Conservation (phyloP, 2,329 filamentous ascomycete species). For the Stachybotrys chlorohalonatus region DNA sequence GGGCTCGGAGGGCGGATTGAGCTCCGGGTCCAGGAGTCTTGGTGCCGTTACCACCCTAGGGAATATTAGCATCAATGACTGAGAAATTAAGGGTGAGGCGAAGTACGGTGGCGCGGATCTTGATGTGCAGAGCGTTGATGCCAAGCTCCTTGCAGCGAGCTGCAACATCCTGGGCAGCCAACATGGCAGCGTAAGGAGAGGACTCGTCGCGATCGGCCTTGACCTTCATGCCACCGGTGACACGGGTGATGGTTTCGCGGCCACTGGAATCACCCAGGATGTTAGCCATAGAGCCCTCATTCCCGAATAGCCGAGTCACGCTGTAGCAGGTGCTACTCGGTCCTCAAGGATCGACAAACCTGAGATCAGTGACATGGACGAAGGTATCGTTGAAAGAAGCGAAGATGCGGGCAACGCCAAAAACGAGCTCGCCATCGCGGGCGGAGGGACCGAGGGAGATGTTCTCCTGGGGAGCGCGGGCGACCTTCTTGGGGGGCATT, state of each 20-base stretch:
- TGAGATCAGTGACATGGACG: constrained; percentile 99
- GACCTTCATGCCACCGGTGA: constrained; percentile 99
- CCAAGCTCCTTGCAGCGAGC: constrained; percentile 66
- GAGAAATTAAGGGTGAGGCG: neutral
- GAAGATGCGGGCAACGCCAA: constrained; percentile 94
- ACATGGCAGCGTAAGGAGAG: constrained; percentile 99
- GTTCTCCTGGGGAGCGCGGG: constrained; percentile 46
- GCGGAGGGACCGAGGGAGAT: constrained; percentile 81
- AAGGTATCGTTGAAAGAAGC: constrained; percentile 90
- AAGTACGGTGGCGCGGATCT: constrained; percentile 98
- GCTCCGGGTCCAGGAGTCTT: constrained; percentile 99
- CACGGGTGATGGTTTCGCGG: constrained; percentile 99
- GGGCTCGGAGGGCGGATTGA: constrained; percentile 96
- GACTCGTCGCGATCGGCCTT: constrained; percentile 99
- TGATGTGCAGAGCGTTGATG: constrained; percentile 96
- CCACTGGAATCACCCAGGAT: constrained; percentile 62
- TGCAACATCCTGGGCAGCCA: constrained; percentile 98
- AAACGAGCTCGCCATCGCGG: constrained; percentile 96
- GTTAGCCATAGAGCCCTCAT: constrained; percentile 17
- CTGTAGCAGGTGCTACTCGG: neutral
- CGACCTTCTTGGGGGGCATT: constrained; percentile 50
- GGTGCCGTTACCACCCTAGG: constrained; percentile 76
- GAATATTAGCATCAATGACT: constrained; percentile 3
- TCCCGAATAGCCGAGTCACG: neutral
- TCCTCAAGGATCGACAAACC: constrained; percentile 44